These are phyloP conservation scores for Boechera stricta DNA, from an alignment of 345 rosid genomes.

Conservation along the genomic window DNA sequence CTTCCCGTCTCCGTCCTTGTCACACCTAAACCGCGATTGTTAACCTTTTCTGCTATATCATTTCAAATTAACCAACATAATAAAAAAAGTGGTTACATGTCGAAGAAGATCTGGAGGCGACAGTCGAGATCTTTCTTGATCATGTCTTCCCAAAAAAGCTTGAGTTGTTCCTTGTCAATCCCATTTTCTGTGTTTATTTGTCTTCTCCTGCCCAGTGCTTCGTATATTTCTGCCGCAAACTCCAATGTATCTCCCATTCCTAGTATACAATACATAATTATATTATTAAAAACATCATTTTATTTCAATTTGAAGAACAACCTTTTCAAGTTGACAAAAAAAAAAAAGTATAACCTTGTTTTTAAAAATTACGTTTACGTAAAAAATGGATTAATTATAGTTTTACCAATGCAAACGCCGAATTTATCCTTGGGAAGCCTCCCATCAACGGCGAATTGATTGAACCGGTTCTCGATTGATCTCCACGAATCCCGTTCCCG, in stretches of 20 bases:
- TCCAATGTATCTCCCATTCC: slow-evolving; percentile 92
- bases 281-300: background rate
- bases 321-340: background rate
- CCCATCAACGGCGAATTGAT: slow-evolving; percentile 64
- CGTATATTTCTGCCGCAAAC: slow-evolving; percentile 72
- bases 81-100: slow-evolving; percentile 57
- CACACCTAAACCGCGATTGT: slow-evolving; percentile 61
- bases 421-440: slow-evolving; percentile 68
- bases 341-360: background rate
- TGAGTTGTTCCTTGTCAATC: slow-evolving; percentile 63
- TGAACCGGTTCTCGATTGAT: slow-evolving; percentile 71
- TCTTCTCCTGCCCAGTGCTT: slow-evolving; percentile 75
- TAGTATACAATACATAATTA: slow-evolving; percentile 24
- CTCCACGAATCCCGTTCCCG: slow-evolving; percentile 81
- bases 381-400: background rate
- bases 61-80: background rate
- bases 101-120: slow-evolving; percentile 89
- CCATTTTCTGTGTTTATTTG: slow-evolving; percentile 57
- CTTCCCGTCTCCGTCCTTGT: slow-evolving; percentile 92
- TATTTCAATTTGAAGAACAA: background rate
- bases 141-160: slow-evolving; percentile 86
- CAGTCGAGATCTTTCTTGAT: slow-evolving; percentile 72
- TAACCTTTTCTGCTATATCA: background rate
- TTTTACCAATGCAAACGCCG: slow-evolving; percentile 73
- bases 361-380: background rate